phyloP scores from a whole-genome alignment of 208 protist genomes.

The Porcisia hertigi region DNA sequence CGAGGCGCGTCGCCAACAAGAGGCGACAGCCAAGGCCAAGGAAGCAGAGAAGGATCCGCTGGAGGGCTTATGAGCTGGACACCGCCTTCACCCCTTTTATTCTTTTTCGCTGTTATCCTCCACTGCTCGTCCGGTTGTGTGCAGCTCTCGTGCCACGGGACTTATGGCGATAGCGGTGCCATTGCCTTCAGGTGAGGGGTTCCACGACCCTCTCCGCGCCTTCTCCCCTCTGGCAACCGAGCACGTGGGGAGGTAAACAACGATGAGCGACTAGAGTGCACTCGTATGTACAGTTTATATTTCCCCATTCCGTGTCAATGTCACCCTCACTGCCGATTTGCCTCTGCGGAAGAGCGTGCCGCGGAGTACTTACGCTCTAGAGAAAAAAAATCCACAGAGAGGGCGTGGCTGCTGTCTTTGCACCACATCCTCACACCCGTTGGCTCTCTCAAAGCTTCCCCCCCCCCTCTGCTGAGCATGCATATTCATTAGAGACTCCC shows the following conservation, averaged over 20 bases:
- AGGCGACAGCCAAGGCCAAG: constrained; percentile 43
- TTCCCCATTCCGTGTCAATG: background rate
- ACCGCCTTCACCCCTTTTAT: background rate
- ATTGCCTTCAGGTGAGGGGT: background rate
- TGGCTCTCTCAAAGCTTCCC: background rate
- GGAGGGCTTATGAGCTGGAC: constrained; percentile 30
- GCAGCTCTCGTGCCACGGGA: background rate
- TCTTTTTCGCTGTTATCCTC: background rate
- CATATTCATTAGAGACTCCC: background rate
- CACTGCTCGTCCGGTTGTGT: background rate
- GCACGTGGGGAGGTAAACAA: background rate
- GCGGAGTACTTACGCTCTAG: background rate
- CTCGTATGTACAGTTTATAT: constrained; percentile 2
- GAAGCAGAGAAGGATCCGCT: constrained; percentile 44
- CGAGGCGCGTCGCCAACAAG: constrained; percentile 47
- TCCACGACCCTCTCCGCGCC: background rate
- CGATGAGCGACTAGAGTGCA: background rate
- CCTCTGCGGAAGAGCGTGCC: background rate
- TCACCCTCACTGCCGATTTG: background rate
- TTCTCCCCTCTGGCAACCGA: background rate
- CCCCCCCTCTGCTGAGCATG: background rate
- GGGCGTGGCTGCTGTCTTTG: background rate
- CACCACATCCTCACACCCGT: background rate
- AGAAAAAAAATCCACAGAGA: background rate
- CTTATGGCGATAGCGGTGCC: background rate